These are phyloP conservation scores for Periconia sp. DNA, from an alignment of 2,329 filamentous ascomycete species.

Conservation along the genomic window DNA sequence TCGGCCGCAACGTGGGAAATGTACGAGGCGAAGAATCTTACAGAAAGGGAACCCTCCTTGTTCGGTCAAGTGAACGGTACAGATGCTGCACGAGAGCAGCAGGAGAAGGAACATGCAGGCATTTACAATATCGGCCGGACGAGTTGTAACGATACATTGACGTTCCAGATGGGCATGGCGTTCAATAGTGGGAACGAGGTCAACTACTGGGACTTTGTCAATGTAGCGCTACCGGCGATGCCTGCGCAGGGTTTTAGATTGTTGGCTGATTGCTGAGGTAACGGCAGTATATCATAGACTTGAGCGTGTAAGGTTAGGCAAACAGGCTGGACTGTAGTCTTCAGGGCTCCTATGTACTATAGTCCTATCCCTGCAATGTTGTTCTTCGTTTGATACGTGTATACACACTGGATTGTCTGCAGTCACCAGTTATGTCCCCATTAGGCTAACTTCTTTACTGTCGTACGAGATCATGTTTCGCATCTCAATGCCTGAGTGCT, in stretches of 20 bases:
- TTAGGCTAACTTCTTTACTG: no score
- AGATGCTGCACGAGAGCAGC: conserved; percentile 16
- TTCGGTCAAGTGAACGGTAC: conserved; percentile 33
- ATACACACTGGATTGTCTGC: no score
- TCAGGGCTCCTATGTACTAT: no score
- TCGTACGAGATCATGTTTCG: no score
- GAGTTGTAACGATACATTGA: conserved; percentile 33
- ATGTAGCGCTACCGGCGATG: conserved; percentile 27
- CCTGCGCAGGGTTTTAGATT: conserved; percentile 36
- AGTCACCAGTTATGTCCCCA: no score
- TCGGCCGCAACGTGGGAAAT: conserved; percentile 26
- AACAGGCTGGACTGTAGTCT: no score
- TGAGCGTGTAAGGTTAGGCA: no score
- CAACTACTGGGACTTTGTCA: conserved; percentile 37
- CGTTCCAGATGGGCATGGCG: conserved; percentile 37
- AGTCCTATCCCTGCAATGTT: no score
- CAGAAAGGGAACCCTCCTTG: conserved; percentile 4
- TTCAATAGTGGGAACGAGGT: conserved; percentile 22
- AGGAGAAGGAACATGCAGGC: conserved; percentile 18
- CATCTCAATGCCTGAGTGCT: no score
- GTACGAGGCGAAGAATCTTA: conserved; percentile 16
- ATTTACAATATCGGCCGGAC: conserved; percentile 22
- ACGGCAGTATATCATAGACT: no score
- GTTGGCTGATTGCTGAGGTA: conserved; percentile 33
- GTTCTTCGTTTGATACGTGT: no score